Percentiles rank a stretch among this genome's conserved stretches.
Evolutionary conservation across 805 yeast species (phyloP).

Genomic region (Jamesozyma lodderae): DNA sequence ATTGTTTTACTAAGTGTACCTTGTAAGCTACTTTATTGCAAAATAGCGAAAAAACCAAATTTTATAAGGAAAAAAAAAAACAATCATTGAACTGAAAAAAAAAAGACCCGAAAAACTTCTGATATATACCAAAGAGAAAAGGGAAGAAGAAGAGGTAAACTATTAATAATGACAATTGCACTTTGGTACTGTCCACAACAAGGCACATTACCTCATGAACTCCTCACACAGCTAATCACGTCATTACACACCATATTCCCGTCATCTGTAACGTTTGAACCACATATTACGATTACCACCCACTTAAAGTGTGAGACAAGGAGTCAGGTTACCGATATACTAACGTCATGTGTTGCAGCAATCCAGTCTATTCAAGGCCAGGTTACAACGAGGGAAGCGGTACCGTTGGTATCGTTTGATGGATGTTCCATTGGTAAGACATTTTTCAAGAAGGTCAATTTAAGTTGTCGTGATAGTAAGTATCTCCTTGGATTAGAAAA

Average conservation of each 20-base stretch:
- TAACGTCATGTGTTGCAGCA: constrained; percentile 50
- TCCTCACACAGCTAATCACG: constrained; percentile 48
- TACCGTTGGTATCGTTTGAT: constrained; percentile 19
- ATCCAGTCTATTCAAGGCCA: constrained; percentile 31
- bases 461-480: constrained; percentile 22
- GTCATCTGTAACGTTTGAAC: constrained; percentile 59
- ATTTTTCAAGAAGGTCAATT: constrained; percentile 23
- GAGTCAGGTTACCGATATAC: constrained; percentile 49
- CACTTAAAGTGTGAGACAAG: constrained; percentile 41
- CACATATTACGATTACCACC: constrained; percentile 72
- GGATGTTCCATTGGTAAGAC: constrained; percentile 21
- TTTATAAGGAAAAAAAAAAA: too few relatives aligned
- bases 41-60: too few relatives aligned
- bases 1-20: too few relatives aligned
- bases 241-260: constrained; percentile 65
- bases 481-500: constrained; percentile 31
- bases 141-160: too few relatives aligned
- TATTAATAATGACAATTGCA: constrained; percentile 50
- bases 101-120: too few relatives aligned
- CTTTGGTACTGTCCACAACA: constrained; percentile 69
- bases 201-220: constrained; percentile 45
- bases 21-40: too few relatives aligned
- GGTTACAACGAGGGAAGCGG: constrained; percentile 6
- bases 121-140: too few relatives aligned
- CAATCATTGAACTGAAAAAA: too few relatives aligned